Evolutionary conservation across 2,329 filamentous ascomycete genomes (phyloP).

Genomic region (Alternaria sp.): DNA sequence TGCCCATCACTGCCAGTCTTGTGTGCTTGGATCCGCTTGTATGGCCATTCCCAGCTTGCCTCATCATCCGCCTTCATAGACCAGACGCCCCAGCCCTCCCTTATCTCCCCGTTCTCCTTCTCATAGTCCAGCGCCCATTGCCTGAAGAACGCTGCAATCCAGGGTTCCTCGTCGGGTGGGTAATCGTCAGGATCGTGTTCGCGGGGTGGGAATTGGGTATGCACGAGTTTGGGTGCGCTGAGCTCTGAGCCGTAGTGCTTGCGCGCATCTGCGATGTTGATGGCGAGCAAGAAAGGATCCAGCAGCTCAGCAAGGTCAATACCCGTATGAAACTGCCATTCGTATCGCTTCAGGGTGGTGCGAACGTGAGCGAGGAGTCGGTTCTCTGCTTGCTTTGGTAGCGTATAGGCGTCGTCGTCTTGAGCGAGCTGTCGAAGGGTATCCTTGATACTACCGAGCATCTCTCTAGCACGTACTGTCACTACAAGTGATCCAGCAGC

Average conservation of each 20-base stretch:
- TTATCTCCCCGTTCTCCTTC: conserved; percentile 18
- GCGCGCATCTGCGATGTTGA: background rate
- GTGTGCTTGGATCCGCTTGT: conserved; percentile 18
- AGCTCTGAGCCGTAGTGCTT: background rate
- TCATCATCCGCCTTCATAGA: conserved; percentile 9
- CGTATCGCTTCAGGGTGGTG: conserved; percentile 15
- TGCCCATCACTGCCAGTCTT: conserved; percentile 7
- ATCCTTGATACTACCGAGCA: conserved; percentile 20
- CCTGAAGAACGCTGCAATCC: conserved; percentile 21
- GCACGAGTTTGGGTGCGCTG: background rate
- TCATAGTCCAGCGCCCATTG: conserved; percentile 25
- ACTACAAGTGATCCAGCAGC: conserved; percentile 8
- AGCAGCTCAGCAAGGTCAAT: conserved; percentile 21
- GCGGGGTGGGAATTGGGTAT: background rate
- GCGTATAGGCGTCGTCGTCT: conserved; percentile 14
- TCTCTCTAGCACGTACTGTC: conserved; percentile 23
- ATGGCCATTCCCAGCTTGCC: conserved; percentile 21
- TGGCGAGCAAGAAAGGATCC: background rate
- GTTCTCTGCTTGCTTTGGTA: conserved; percentile 2
- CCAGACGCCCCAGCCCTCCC: conserved; percentile 20
- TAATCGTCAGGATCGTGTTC: background rate
- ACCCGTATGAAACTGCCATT: conserved; percentile 24
- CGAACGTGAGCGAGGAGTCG: conserved; percentile 12
- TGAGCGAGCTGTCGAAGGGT: conserved; percentile 10
- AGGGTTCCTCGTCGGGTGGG: conserved; percentile 15